phyloP scores from a whole-genome alignment of 2,329 filamentous ascomycete species.

The Neocucurbitaria cava region DNA sequence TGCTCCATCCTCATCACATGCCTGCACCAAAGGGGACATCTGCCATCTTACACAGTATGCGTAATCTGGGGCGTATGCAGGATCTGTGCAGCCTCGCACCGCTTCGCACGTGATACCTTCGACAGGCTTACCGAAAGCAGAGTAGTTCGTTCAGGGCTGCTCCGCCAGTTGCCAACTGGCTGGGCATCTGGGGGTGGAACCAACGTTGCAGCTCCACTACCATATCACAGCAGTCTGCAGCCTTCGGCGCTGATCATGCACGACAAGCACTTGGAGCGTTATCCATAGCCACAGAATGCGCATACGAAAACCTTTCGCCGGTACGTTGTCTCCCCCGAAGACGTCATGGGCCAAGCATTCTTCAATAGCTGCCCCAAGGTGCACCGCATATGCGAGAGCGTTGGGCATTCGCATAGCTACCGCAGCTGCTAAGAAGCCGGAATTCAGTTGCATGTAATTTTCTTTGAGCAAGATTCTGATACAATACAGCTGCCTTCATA shows the following conservation, averaged over 20 bases:
- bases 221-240: not conserved
- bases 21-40: too few species aligned
- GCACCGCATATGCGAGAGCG: constrained; percentile 10
- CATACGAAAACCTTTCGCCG: constrained; percentile 87
- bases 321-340: constrained; percentile 59
- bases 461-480: not conserved
- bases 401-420: not conserved
- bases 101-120: too few species aligned
- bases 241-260: constrained; percentile 11
- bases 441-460: not conserved
- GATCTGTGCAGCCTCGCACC: too few species aligned
- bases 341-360: constrained; percentile 14
- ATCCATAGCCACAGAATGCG: constrained; percentile 64
- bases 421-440: not conserved
- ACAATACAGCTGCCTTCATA: constrained; percentile 54
- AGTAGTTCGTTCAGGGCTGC: not conserved
- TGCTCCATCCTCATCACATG: too few species aligned
- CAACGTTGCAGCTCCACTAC: not conserved
- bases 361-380: constrained; percentile 14
- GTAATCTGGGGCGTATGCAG: too few species aligned
- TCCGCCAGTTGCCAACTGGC: not conserved
- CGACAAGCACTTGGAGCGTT: constrained; percentile 15
- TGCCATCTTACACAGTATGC: too few species aligned
- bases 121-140: not conserved
- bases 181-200: too few species aligned